Conservation (phyloP, 495 filamentous ascomycete genomes). For the Aspergillus hancockii region DNA sequence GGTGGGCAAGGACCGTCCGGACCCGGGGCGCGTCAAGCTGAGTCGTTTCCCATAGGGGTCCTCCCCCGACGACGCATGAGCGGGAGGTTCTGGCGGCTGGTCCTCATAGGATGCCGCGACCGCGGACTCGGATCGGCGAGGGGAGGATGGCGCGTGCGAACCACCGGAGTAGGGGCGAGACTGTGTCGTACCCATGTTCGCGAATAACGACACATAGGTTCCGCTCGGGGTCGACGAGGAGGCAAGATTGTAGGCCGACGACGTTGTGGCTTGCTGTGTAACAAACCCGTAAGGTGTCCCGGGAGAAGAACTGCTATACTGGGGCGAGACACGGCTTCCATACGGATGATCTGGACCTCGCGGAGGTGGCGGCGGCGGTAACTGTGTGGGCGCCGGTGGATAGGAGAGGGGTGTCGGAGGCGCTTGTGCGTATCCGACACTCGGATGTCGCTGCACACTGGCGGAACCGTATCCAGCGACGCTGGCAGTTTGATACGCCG, state of each 20-base stretch:
- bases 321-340: constrained; percentile 37
- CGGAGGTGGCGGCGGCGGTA: constrained; percentile 50
- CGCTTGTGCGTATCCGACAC: constrained; percentile 35
- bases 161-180: constrained; percentile 30
- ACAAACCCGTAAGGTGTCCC: constrained; percentile 22
- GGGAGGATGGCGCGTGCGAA: constrained; percentile 32
- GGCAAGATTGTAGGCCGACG: constrained; percentile 26
- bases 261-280: constrained; percentile 15
- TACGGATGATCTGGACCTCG: constrained; percentile 51
- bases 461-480: constrained; percentile 29
- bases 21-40: constrained; percentile 37
- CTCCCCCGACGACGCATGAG: constrained; percentile 38
- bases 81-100: constrained; percentile 50
- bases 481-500: constrained; percentile 56
- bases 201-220: constrained; percentile 29
- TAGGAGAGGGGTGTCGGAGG: constrained; percentile 38
- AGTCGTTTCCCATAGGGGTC: constrained; percentile 29
- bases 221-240: constrained; percentile 22
- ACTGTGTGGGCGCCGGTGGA: constrained; percentile 33
- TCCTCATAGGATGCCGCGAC: constrained; percentile 34
- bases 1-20: constrained; percentile 42
- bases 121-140: constrained; percentile 26
- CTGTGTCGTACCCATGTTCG: constrained; percentile 18
- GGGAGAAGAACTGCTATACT: constrained; percentile 22
- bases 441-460: constrained; percentile 33